A percentile compares a stretch with the other conserved stretches of the same genome.
Evolutionary conservation across 495 filamentous ascomycete genomes (phyloP).

Genomic region (Amorphotheca resinae): DNA sequence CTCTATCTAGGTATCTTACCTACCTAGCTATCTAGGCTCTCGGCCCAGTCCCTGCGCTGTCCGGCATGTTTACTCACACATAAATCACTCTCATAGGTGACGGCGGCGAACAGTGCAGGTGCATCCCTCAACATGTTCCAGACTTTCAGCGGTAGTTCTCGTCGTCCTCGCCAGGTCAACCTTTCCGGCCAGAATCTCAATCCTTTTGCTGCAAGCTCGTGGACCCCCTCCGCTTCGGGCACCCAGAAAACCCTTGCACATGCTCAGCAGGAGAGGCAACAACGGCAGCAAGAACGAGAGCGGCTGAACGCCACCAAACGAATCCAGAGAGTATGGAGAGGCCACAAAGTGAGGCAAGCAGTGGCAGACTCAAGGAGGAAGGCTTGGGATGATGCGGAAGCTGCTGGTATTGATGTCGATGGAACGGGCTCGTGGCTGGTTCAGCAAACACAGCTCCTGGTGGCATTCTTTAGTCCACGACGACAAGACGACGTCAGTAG

Average conservation of each 20-base stretch:
- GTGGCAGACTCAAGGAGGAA: slow-evolving; percentile 46
- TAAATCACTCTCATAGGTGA: slow-evolving; percentile 6
- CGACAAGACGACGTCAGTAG: slow-evolving; percentile 15
- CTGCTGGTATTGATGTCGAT: slow-evolving; percentile 2
- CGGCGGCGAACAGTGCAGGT: not conserved
- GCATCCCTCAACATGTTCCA: slow-evolving; percentile 54
- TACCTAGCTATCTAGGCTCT: no score
- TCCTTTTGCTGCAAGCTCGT: slow-evolving; percentile 50
- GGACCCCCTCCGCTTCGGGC: slow-evolving; percentile 37
- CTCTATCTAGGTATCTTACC: no score
- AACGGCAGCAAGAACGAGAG: slow-evolving; percentile 72
- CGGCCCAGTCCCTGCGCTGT: not conserved
- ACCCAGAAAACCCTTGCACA: slow-evolving; percentile 66
- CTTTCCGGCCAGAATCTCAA: slow-evolving; percentile 75
- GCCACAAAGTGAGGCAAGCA: slow-evolving; percentile 48
- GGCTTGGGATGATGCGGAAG: slow-evolving; percentile 48
- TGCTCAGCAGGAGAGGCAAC: slow-evolving; percentile 71
- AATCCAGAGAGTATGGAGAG: slow-evolving; percentile 79
- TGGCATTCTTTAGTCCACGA: slow-evolving; percentile 21
- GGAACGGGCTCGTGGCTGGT: slow-evolving; percentile 16
- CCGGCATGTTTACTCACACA: slow-evolving; percentile 11
- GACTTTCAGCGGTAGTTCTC: slow-evolving; percentile 77
- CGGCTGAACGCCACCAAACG: slow-evolving; percentile 58
- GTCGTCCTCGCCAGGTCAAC: slow-evolving; percentile 82
- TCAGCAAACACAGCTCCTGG: slow-evolving; percentile 19